Percentiles rank a stretch among this genome's conserved stretches.
Conservation (phyloP, 2,329 filamentous ascomycete species). For the Periconia digitata region DNA sequence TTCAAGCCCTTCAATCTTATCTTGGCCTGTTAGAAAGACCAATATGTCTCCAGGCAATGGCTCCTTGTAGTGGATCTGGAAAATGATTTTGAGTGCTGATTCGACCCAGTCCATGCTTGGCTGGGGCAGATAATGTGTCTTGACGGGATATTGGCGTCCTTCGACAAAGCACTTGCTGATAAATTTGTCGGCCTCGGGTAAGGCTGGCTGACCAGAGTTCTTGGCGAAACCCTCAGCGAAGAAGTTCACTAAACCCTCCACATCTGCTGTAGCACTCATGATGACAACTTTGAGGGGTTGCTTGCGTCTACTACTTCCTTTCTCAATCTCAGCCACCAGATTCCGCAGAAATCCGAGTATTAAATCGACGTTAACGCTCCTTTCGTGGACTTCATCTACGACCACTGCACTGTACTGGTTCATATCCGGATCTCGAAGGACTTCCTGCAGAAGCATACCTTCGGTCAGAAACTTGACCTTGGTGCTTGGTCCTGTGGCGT, state of each 20-base stretch:
- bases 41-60: slow-evolving; percentile 92
- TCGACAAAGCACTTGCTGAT: slow-evolving; percentile 67
- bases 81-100: slow-evolving; percentile 75
- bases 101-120: slow-evolving; percentile 83
- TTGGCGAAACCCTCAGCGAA: slow-evolving; percentile 54
- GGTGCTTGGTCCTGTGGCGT: slow-evolving; percentile 76
- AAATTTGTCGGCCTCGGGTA: background rate
- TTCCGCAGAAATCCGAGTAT: slow-evolving; percentile 85
- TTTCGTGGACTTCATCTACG: slow-evolving; percentile 95
- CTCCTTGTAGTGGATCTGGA: slow-evolving; percentile 84
- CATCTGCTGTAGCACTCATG: slow-evolving; percentile 96
- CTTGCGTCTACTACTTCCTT: slow-evolving; percentile 62
- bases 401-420: slow-evolving; percentile 85
- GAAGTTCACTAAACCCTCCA: slow-evolving; percentile 75
- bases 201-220: background rate
- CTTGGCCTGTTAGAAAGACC: slow-evolving; percentile 89
- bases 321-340: slow-evolving; percentile 64
- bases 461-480: slow-evolving; percentile 94
- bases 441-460: slow-evolving; percentile 93
- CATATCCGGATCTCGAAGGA: slow-evolving; percentile 80
- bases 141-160: slow-evolving; percentile 85
- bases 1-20: slow-evolving; percentile 84
- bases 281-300: slow-evolving; percentile 80
- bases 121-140: slow-evolving; percentile 70
- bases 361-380: slow-evolving; percentile 91